Percentiles rank a stretch among this genome's conserved stretches.
These are phyloP conservation scores for Lippia alba DNA, from an alignment of 305 asterid species.

Conservation along the genomic window DNA sequence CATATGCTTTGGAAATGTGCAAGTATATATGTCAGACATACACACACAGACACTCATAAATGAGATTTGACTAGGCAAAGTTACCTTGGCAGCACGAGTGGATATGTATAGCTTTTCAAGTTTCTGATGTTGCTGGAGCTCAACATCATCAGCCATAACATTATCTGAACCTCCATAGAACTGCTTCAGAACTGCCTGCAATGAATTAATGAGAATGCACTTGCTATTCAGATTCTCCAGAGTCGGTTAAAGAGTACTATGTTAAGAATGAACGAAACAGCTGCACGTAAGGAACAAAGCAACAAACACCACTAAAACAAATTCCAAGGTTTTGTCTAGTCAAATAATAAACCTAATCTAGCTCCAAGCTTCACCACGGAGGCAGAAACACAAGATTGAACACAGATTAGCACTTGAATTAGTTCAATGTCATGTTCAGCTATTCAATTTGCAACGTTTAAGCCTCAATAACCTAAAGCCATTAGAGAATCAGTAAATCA, in stretches of 20 bases:
- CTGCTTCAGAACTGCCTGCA: slow-evolving; percentile 96
- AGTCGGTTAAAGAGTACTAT: slow-evolving; percentile 4
- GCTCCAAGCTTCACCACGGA: slow-evolving; percentile 23
- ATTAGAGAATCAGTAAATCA: background rate
- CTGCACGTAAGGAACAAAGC: slow-evolving; percentile 13
- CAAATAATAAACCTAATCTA: slow-evolving; percentile 21
- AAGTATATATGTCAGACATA: background rate
- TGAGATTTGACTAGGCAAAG: slow-evolving; percentile 22
- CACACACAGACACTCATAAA: slow-evolving; percentile 7
- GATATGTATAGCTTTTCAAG: slow-evolving; percentile 95
- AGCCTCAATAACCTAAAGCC: background rate
- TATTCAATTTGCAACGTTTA: slow-evolving; percentile 6
- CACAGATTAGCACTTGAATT: slow-evolving; percentile 16
- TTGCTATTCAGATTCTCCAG: slow-evolving; percentile 11
- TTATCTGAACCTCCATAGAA: slow-evolving; percentile 88
- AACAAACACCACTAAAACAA: slow-evolving; percentile 3
- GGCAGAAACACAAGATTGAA: slow-evolving; percentile 16
- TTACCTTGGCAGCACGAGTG: slow-evolving; percentile 98
- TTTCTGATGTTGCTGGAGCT: slow-evolving; percentile 93
- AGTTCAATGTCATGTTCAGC: slow-evolving; percentile 22
- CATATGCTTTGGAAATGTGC: slow-evolving; percentile 14
- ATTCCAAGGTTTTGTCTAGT: slow-evolving; percentile 4
- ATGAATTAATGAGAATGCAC: slow-evolving; percentile 20
- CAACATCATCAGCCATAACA: slow-evolving; percentile 77
- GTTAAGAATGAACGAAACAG: slow-evolving; percentile 12